Evolutionary conservation across 345 rosid species (phyloP).

Genomic region (Rhodamnia argentea): DNA sequence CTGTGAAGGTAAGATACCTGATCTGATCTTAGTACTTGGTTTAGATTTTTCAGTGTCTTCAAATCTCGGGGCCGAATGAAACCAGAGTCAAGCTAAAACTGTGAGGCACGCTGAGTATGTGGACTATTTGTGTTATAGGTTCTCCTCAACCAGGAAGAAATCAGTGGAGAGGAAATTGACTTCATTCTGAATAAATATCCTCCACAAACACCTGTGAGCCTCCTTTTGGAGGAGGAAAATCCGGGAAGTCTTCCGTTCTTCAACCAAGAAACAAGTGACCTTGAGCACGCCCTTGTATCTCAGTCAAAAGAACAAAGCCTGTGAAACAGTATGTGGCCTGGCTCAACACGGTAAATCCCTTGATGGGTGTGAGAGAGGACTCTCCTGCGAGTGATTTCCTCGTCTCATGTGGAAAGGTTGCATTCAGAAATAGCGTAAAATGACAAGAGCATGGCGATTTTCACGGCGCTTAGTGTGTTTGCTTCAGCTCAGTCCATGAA

Average conservation of each 20-base stretch:
- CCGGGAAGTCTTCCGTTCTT: constrained; percentile 59
- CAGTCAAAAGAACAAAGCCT: constrained; percentile 10
- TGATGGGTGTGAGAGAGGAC: not conserved
- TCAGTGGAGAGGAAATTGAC: constrained; percentile 75
- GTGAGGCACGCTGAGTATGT: not conserved
- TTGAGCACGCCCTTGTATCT: constrained; percentile 26
- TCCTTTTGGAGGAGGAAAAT: constrained; percentile 58
- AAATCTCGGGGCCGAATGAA: not conserved
- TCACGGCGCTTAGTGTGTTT: not conserved
- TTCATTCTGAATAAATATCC: constrained; percentile 68
- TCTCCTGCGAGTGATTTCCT: not conserved
- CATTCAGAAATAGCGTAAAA: not conserved
- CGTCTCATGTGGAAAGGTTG: not conserved
- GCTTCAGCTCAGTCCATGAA: not conserved
- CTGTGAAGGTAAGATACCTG: constrained; percentile 50
- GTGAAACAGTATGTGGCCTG: not conserved
- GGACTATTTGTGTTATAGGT: constrained; percentile 22
- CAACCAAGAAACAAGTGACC: constrained; percentile 20
- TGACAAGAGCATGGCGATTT: not conserved
- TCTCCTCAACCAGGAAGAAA: constrained; percentile 63
- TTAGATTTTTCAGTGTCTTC: not conserved
- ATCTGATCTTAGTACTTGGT: not conserved
- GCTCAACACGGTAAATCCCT: not conserved
- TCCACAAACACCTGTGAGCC: constrained; percentile 51
- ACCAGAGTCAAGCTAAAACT: not conserved